Evolutionary conservation across 805 yeast species (phyloP).

Genomic region (Nakazawaea holstii): DNA sequence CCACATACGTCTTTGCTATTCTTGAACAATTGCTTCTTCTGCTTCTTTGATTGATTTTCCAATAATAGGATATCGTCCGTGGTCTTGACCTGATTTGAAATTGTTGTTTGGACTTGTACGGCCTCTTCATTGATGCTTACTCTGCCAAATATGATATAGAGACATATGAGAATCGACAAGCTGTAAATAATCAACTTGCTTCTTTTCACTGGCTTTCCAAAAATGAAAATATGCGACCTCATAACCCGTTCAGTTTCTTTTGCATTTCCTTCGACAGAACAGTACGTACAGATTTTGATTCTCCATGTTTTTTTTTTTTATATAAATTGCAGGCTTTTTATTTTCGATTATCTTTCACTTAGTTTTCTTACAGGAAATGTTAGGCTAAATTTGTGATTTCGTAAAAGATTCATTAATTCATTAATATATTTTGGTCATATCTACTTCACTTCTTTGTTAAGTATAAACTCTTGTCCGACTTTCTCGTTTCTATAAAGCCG

Average conservation of each 20-base stretch:
- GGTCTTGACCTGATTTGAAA: background rate
- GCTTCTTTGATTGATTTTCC: background rate
- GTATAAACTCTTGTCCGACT: background rate
- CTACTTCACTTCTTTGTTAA: background rate
- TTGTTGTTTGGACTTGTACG: background rate
- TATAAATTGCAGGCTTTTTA: no score
- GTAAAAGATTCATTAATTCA: no score
- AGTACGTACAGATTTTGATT: no score
- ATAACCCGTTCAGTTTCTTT: no score
- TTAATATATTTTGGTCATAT: background rate
- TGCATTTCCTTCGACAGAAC: no score
- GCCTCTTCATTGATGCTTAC: background rate
- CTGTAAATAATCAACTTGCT: background rate
- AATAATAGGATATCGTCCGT: background rate
- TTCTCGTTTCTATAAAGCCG: conserved; percentile 3
- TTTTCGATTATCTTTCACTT: no score
- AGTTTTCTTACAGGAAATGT: no score
- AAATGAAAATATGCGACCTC: background rate
- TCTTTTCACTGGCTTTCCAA: conserved; percentile 1
- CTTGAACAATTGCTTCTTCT: background rate
- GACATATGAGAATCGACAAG: background rate
- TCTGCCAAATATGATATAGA: background rate
- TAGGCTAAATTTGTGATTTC: no score
- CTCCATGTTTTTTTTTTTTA: no score
- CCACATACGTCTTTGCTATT: conserved; percentile 37